phyloP scores from a whole-genome alignment of 768 basidiomycete species.

The Auriscalpium microsporum region DNA sequence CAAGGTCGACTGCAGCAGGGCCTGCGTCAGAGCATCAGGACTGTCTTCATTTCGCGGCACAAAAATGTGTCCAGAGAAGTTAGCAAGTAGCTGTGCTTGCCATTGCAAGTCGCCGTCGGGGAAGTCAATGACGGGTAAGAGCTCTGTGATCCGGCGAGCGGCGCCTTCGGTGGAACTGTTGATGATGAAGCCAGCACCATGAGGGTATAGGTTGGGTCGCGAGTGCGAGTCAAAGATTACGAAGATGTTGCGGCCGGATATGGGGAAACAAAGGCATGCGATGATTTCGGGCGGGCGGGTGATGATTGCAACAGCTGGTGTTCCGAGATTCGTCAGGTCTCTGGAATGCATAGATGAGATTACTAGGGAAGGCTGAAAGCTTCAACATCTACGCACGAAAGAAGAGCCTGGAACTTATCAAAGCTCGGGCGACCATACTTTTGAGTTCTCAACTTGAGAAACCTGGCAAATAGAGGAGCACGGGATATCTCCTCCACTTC shows the following conservation, averaged over 20 bases:
- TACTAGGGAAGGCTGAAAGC: neutral
- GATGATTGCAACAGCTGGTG: conserved; percentile 40
- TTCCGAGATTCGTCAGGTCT: conserved; percentile 13
- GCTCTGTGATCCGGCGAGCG: conserved; percentile 34
- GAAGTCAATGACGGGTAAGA: conserved; percentile 44
- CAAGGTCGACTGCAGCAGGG: conserved; percentile 43
- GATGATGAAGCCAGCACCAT: conserved; percentile 53
- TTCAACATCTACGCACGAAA: conserved; percentile 17
- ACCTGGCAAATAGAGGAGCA: conserved; percentile 40
- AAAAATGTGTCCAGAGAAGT: conserved; percentile 54
- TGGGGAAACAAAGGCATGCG: conserved; percentile 35
- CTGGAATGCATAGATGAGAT: conserved; percentile 14
- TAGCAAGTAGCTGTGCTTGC: conserved; percentile 55
- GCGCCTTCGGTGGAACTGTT: conserved; percentile 36
- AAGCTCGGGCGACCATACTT: conserved; percentile 31
- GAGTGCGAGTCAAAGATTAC: conserved; percentile 64
- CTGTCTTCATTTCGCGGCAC: conserved; percentile 23
- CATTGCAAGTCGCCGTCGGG: conserved; percentile 41
- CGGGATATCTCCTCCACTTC: conserved; percentile 46
- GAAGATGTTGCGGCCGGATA: conserved; percentile 28
- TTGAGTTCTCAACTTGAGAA: conserved; percentile 27
- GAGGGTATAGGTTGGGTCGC: conserved; percentile 42
- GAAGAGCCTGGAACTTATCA: conserved; percentile 29
- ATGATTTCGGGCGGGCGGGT: conserved; percentile 69
- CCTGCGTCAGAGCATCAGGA: conserved; percentile 21